Evolutionary conservation across 2,329 filamentous ascomycete species (phyloP).

Genomic region (Aspergillus sergii): DNA sequence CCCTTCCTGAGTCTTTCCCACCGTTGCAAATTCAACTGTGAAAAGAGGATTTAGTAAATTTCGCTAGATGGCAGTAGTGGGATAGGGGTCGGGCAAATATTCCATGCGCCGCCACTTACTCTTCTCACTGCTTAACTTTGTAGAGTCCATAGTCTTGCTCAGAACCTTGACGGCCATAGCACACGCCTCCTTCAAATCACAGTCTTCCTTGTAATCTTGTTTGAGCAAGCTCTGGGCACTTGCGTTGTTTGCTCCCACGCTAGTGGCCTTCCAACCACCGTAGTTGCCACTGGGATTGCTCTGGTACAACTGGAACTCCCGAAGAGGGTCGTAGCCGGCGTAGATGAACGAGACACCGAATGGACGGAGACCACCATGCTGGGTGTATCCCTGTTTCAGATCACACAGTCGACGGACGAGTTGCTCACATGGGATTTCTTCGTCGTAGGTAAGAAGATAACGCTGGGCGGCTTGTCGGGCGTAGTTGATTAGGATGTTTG

Average conservation of each 20-base stretch:
- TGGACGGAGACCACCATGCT: slow-evolving; percentile 95
- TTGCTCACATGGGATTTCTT: slow-evolving; percentile 99
- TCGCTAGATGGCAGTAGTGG: neutral
- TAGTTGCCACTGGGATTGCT: slow-evolving; percentile 99
- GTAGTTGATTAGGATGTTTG: slow-evolving; percentile 99
- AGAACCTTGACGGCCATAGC: slow-evolving; percentile 97
- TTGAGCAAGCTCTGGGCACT: slow-evolving; percentile 96
- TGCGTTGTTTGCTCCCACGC: slow-evolving; percentile 96
- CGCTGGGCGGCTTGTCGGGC: slow-evolving; percentile 94
- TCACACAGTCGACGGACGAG: slow-evolving; percentile 95
- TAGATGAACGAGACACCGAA: slow-evolving; percentile 99
- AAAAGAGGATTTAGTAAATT: neutral
- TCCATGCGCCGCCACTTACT: slow-evolving; percentile 62
- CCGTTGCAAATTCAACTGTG: slow-evolving; percentile 94
- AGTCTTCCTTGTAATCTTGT: slow-evolving; percentile 99
- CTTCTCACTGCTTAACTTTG: slow-evolving; percentile 98
- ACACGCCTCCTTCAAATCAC: slow-evolving; percentile 92
- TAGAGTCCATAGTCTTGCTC: slow-evolving; percentile 99
- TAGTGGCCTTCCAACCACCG: slow-evolving; percentile 98
- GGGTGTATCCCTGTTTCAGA: slow-evolving; percentile 98
- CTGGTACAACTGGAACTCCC: slow-evolving; percentile 98
- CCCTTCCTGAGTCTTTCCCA: slow-evolving; percentile 90
- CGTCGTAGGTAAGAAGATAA: slow-evolving; percentile 98
- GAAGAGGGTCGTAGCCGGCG: slow-evolving; percentile 92
- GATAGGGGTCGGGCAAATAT: neutral